These are phyloP conservation scores for Sclerotinia minor DNA, from an alignment of 2,329 filamentous ascomycete genomes.

Conservation along the genomic window DNA sequence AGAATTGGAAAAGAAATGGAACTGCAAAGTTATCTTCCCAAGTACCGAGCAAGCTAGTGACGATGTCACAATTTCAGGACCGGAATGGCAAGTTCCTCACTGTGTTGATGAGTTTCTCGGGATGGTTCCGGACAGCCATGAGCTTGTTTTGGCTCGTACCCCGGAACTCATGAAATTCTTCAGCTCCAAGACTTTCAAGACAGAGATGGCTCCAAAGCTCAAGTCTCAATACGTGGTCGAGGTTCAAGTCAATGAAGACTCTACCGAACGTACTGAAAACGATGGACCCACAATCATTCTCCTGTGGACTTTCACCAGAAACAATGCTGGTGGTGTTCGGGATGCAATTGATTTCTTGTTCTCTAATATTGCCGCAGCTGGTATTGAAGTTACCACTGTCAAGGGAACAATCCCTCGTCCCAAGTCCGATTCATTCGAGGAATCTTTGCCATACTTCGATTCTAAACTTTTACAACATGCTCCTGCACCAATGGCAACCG, in stretches of 20 bases:
- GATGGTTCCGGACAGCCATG: constrained; percentile 96
- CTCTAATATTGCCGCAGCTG: constrained; percentile 78
- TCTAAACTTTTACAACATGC: constrained; percentile 95
- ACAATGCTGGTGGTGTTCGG: constrained; percentile 92
- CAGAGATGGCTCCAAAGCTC: constrained; percentile 78
- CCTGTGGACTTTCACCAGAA: constrained; percentile 84
- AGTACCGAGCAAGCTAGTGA: constrained; percentile 97
- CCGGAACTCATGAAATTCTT: constrained; percentile 78
- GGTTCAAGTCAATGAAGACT: constrained; percentile 68
- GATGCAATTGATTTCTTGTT: constrained; percentile 96
- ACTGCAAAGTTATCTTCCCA: constrained; percentile 98
- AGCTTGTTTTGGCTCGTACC: constrained; percentile 78
- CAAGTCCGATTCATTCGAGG: constrained; percentile 97
- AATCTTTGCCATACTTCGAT: constrained; percentile 94
- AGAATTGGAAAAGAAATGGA: constrained; percentile 97
- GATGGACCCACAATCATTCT: constrained; percentile 61
- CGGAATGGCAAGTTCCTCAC: constrained; percentile 96
- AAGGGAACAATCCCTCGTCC: constrained; percentile 96
- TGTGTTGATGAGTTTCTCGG: constrained; percentile 95
- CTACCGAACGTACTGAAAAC: constrained; percentile 58
- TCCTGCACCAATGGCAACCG: constrained; percentile 74
- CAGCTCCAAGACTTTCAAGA: constrained; percentile 75
- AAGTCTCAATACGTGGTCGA: constrained; percentile 92
- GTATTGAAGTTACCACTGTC: constrained; percentile 83
- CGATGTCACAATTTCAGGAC: constrained; percentile 90